Base-by-base conservation (phyloP, 169 alveolate genomes). In the Theileria annulata region DNA sequence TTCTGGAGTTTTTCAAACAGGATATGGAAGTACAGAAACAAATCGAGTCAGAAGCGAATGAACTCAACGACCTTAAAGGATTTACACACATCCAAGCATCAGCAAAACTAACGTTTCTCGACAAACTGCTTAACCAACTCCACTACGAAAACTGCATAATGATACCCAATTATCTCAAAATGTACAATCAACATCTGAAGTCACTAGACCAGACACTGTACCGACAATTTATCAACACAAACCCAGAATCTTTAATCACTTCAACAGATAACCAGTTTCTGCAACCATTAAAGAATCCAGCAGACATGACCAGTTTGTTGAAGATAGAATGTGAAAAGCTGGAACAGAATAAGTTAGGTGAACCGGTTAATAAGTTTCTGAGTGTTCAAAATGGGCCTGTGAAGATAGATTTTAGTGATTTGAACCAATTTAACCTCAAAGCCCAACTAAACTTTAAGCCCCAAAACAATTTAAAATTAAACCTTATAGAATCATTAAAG, bases 81-180 rank as follows among this genome's bases (percentile, higher is more conserved):
- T 84, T 88, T 75, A 94, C 85, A 30, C 97, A 95, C 75, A 80
- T 91, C 1, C 92, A 87, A 37, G 93, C 96, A 9, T 85, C 95
- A 0, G 91, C 96, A 1, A 95, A 95, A 88, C 87, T 95, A 23
- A 77, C 92, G 19, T 94, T 93, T 78, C 81, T 95, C 75, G 98
- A 95, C 75, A 93, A 93, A 86, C 87, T 95, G 56, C 82, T 95
- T 82, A 85, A 92, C 83, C 97, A 92, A 59, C 87, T 93, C 68
- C 95, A 94, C 79, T 86, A 83, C 48, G 96, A 93, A 58, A 94
- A 90, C 72, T 92, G 95, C 37, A 81, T 79, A 56, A 87, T 83
- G 70, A 94, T 93, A 28, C 94, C 95, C 3, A 84, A 87, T 3
- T 90, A 90, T 71, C 79, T 73, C 71, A 92, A 63, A 49, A 73